Evolutionary conservation across 257 asterid species (phyloP).

Genomic region (Capsicum rhomboideum): DNA sequence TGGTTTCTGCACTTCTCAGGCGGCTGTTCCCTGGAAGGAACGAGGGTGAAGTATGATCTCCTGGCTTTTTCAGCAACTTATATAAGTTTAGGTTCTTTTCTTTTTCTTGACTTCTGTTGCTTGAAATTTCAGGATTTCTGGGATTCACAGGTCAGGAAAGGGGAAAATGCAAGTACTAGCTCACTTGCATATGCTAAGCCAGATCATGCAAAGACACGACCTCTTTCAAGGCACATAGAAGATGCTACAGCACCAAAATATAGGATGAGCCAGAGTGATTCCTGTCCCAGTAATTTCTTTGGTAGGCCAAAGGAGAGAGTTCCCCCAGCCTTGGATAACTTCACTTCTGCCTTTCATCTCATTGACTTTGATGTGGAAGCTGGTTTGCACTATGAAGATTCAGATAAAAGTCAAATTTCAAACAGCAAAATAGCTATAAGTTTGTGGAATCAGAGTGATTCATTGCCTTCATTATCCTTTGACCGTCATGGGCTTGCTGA

Average conservation of each 20-base stretch:
- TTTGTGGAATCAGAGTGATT: constrained; percentile 19
- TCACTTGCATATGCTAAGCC: constrained; percentile 17
- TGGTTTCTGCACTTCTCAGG: constrained; percentile 42
- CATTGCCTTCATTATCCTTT: constrained; percentile 21
- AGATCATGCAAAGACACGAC: constrained; percentile 24
- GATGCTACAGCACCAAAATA: constrained; percentile 4
- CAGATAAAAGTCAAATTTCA: constrained; percentile 14
- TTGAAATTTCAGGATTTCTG: constrained; percentile 11
- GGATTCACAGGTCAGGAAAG: constrained; percentile 23
- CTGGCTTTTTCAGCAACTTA: constrained; percentile 6
- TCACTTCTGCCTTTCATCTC: constrained; percentile 15
- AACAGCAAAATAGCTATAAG: constrained; percentile 8
- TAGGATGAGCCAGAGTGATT: constrained; percentile 14
- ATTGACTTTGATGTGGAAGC: constrained; percentile 14
- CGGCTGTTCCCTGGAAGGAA: constrained; percentile 43
- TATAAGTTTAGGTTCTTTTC: neutral
- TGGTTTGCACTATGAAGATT: constrained; percentile 15
- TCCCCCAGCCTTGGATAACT: constrained; percentile 20
- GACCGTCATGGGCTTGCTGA: constrained; percentile 17
- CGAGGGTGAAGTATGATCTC: constrained; percentile 30
- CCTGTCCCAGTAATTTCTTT: constrained; percentile 16
- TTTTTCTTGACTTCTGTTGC: neutral
- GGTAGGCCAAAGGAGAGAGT: constrained; percentile 21
- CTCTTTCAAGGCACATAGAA: constrained; percentile 16
- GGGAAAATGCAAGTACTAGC: constrained; percentile 15